These are phyloP conservation scores for Prunus yedoensis DNA, from an alignment of 331 rosid species.

Conservation along the genomic window DNA sequence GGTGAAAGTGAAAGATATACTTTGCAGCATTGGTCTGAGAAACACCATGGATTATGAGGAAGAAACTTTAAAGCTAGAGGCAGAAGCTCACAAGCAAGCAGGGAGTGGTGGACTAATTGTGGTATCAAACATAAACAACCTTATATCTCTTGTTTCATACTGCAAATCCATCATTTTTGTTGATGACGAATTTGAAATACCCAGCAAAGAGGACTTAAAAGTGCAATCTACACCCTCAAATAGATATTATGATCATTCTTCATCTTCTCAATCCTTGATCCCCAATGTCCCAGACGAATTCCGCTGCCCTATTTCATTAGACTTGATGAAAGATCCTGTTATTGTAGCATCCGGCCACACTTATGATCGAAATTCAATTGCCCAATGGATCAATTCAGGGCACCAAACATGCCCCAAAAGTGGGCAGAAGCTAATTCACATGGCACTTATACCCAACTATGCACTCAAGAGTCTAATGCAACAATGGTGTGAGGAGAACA, in stretches of 20 bases:
- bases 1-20: conserved; percentile 52
- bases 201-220: conserved; percentile 39
- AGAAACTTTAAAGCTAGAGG: conserved; percentile 70
- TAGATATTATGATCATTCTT: conserved; percentile 39
- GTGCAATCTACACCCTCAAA: conserved; percentile 31
- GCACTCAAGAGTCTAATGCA: conserved; percentile 81
- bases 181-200: conserved; percentile 38
- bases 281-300: conserved; percentile 74
- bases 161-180: conserved; percentile 61
- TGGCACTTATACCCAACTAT: conserved; percentile 85
- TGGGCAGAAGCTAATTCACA: conserved; percentile 81
- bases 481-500: conserved; percentile 76
- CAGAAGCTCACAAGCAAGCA: conserved; percentile 79
- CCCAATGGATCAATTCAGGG: conserved; percentile 89
- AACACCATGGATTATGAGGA: conserved; percentile 57
- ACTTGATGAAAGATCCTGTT: conserved; percentile 79
- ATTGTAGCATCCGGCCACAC: conserved; percentile 72
- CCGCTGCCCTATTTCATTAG: conserved; percentile 87
- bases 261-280: conserved; percentile 48
- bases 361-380: conserved; percentile 73
- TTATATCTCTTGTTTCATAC: conserved; percentile 60
- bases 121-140: conserved; percentile 73
- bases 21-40: conserved; percentile 67
- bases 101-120: conserved; percentile 85
- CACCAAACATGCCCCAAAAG: conserved; percentile 92